Conservation (phyloP, 305 asterid species). For the Fraxinus xanthoxyloides region DNA sequence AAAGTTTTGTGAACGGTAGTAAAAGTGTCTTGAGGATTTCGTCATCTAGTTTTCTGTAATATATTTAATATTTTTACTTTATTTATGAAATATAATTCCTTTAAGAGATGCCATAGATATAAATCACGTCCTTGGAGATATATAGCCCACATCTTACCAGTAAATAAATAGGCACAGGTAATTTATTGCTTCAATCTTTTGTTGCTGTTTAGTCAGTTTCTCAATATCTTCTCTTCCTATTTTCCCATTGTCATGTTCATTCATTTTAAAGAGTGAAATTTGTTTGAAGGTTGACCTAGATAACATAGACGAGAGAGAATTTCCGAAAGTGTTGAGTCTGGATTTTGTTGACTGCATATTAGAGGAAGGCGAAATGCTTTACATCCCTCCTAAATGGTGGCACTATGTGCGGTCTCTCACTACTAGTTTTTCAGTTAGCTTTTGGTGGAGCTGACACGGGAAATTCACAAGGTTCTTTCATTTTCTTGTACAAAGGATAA, state of each 20-base stretch:
- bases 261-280: background rate
- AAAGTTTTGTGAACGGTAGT: background rate
- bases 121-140: background rate
- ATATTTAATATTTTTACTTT: background rate
- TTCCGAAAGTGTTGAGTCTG: slow-evolving; percentile 55
- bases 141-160: background rate
- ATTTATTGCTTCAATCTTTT: background rate
- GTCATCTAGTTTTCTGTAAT: background rate
- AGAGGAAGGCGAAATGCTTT: slow-evolving; percentile 99
- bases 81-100: background rate
- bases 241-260: background rate
- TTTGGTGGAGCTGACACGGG: slow-evolving; percentile 74
- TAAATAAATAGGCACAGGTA: background rate
- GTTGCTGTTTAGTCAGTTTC: background rate
- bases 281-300: slow-evolving; percentile 86
- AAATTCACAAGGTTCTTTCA: slow-evolving; percentile 21
- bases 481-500: background rate
- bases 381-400: slow-evolving; percentile 99
- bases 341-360: slow-evolving; percentile 83
- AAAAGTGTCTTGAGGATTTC: background rate
- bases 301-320: slow-evolving; percentile 59
- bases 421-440: slow-evolving; percentile 91
- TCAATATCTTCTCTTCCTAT: background rate
- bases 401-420: slow-evolving; percentile 90
- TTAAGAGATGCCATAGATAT: background rate